These are phyloP conservation scores for Lagenidium sp. DNA, from an alignment of 352 stramenopile species.

Conservation along the genomic window DNA sequence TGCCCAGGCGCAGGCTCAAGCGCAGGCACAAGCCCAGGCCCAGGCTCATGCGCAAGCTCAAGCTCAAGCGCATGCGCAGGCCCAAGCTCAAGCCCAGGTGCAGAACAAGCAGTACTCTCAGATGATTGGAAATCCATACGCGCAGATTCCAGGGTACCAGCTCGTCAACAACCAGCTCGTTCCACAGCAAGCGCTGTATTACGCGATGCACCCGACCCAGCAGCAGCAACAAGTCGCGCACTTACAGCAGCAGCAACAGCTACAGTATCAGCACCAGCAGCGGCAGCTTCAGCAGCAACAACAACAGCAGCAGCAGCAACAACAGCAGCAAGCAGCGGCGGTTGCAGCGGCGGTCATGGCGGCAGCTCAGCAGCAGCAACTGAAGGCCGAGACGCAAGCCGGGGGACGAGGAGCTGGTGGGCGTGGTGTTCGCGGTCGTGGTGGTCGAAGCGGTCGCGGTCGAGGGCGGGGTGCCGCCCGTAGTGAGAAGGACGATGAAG, in stretches of 20 bases:
- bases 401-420: constrained; percentile 3
- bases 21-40: constrained; percentile 24
- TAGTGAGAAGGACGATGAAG: constrained; percentile 8
- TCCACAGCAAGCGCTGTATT: constrained; percentile 49
- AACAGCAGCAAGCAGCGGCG: constrained; percentile 32
- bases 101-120: constrained; percentile 62
- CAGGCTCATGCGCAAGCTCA: constrained; percentile 20
- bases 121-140: constrained; percentile 39
- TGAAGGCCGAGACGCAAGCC: too few species aligned
- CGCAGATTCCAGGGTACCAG: constrained; percentile 47
- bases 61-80: constrained; percentile 26
- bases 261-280: constrained; percentile 29
- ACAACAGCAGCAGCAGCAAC: constrained; percentile 41
- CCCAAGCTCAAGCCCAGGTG: constrained; percentile 21
- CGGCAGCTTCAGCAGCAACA: constrained; percentile 18
- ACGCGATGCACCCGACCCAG: constrained; percentile 26
- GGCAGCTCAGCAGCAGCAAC: constrained; percentile 21
- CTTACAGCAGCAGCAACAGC: constrained; percentile 30
- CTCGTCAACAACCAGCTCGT: constrained; percentile 55
- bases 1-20: constrained; percentile 13
- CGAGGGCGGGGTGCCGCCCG: background rate
- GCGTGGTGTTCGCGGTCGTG: constrained; percentile 3
- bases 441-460: constrained; percentile 5
- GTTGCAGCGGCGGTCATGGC: constrained; percentile 19
- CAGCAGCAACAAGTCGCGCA: constrained; percentile 10